Evolutionary conservation across 148 eudicot species (phyloP), one percentile per base, ranked within the genome.

Genomic region (Simmondsia chinensis): DNA sequence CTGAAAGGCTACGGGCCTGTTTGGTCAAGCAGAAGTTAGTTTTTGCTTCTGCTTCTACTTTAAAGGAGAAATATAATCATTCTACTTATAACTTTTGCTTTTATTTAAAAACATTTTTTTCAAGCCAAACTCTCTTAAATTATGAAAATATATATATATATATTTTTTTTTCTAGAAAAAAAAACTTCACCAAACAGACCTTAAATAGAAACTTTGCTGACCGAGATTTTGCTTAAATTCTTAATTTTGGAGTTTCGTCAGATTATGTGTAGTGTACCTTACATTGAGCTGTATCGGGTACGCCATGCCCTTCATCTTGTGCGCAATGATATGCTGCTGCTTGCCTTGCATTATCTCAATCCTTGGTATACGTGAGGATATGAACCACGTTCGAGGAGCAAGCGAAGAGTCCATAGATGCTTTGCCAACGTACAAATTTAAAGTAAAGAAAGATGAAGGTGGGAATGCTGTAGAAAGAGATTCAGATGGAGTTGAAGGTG

Each of bases 301-400:
- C 61, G 91, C 91, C 19, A 74, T 77, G 85, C 85, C 84, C 33
- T 77, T 77, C 72, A 77, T 82, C 43, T 58, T 82, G 54, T 82
- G 84, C 46, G 74, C 82, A 46, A 71, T 72, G 76, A 68, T 82
- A 46, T 82, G 91, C 72, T 82, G 91, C 60, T 82, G 91, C 68
- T 66, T 82, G 65, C 91, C 91, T 26, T 82, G 91, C 63, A 74
- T 82, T 28, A 71, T 82, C 11, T 74, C 84, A 28, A 36, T 74
- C 35, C 79, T 82, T 22, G 91, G 91, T 17, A 72, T 74, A 35
- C 82, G 67, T 20, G 91, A 82, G 48, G 79, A 82, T 47, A 53
- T 59, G 69, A 71, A 64, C 63, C 76, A 66, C 41, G 54, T 71
- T 45, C 67, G 69, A 36, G 91, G 84, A 39, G 91, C 91, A 32